These are phyloP conservation scores for Moniliophthora roreri DNA, from an alignment of 1,284 basidiomycete genomes.

Conservation along the genomic window DNA sequence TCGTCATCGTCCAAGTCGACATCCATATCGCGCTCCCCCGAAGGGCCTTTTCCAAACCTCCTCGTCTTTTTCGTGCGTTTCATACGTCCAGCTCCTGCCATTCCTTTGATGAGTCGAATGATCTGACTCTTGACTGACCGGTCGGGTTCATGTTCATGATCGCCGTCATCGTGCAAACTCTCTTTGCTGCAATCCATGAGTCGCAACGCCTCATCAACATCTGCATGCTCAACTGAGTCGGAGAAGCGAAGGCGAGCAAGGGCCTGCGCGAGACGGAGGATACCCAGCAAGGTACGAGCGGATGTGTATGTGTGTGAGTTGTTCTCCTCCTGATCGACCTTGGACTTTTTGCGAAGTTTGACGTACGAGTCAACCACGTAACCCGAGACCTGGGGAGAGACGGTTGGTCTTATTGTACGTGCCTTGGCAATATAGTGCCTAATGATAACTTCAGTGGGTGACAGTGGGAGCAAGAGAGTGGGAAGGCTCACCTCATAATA, in stretches of 20 bases:
- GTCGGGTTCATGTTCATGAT: slow-evolving; percentile 71
- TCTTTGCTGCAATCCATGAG: slow-evolving; percentile 97
- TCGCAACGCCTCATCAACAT: slow-evolving; percentile 96
- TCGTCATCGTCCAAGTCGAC: slow-evolving; percentile 65
- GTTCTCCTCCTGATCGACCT: slow-evolving; percentile 88
- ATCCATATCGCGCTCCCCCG: slow-evolving; percentile 68
- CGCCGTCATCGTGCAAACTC: slow-evolving; percentile 79
- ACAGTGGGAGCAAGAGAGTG: neutral
- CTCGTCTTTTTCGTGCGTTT: slow-evolving; percentile 37
- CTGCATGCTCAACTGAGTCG: slow-evolving; percentile 76
- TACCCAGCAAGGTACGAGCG: slow-evolving; percentile 93
- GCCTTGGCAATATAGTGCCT: slow-evolving; percentile 97
- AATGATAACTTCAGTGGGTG: slow-evolving; percentile 4
- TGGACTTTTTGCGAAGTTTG: slow-evolving; percentile 87
- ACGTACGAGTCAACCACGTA: slow-evolving; percentile 98
- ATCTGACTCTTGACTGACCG: slow-evolving; percentile 80
- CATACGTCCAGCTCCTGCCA: slow-evolving; percentile 51
- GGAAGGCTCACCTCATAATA: slow-evolving; percentile 71
- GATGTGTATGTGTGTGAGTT: slow-evolving; percentile 94
- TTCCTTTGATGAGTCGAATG: slow-evolving; percentile 86
- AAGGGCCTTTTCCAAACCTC: slow-evolving; percentile 66
- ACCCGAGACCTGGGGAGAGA: slow-evolving; percentile 84
- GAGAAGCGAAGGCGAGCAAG: slow-evolving; percentile 90
- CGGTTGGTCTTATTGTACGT: slow-evolving; percentile 85
- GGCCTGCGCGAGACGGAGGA: slow-evolving; percentile 93